Evolutionary conservation across 306 rosid species (phyloP).

Genomic region (Pyrus pyrifolia): DNA sequence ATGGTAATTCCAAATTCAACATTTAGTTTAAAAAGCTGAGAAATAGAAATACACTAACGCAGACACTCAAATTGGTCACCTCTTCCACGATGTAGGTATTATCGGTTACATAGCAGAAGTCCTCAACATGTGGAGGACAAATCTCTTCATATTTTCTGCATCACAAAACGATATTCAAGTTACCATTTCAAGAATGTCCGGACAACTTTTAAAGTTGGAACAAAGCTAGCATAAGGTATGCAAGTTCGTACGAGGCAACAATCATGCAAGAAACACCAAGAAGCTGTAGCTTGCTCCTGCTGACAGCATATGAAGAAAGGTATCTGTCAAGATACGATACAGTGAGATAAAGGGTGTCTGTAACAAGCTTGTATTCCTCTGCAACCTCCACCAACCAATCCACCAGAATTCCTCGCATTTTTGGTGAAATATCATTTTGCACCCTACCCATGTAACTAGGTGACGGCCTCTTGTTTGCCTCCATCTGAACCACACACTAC

Average conservation of each 20-base stretch:
- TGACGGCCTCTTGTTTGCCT: constrained; percentile 21
- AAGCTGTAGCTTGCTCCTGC: constrained; percentile 31
- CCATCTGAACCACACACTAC: constrained; percentile 24
- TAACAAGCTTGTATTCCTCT: constrained; percentile 29
- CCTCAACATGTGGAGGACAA: constrained; percentile 29
- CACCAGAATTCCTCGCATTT: constrained; percentile 32
- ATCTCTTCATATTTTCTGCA: constrained; percentile 42
- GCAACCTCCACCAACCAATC: constrained; percentile 45
- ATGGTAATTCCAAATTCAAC: neutral
- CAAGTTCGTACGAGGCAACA: constrained; percentile 29
- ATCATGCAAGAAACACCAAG: constrained; percentile 42
- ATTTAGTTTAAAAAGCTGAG: neutral
- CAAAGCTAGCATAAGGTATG: neutral
- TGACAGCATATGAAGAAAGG: constrained; percentile 25
- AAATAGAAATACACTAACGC: neutral
- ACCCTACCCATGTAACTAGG: constrained; percentile 8
- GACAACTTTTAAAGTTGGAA: neutral
- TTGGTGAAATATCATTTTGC: constrained; percentile 11
- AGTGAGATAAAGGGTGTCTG: constrained; percentile 38
- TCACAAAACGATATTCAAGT: constrained; percentile 5
- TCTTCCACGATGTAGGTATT: constrained; percentile 30
- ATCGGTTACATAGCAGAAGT: constrained; percentile 43
- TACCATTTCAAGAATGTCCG: neutral
- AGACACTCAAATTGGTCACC: constrained; percentile 17
- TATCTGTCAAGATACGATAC: constrained; percentile 34